Percentiles rank a stretch among this genome's conserved stretches.
These are phyloP conservation scores for Iris macrosiphon DNA, from an alignment of 106 monocot genomes.

Conservation along the genomic window DNA sequence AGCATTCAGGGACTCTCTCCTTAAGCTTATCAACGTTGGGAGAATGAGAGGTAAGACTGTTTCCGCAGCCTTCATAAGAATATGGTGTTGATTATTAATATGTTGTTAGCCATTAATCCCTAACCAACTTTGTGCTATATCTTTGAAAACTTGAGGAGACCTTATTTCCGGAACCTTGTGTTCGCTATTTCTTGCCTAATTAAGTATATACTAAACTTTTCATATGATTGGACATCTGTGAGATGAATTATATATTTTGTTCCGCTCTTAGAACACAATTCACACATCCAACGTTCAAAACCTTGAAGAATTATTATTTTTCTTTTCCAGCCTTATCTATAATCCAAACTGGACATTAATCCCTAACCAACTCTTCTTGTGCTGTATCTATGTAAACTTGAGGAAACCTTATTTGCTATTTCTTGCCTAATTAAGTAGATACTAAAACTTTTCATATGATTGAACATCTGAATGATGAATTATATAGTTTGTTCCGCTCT, in stretches of 20 bases:
- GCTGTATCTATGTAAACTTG: no score
- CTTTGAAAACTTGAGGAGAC: no score
- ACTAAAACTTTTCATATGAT: not conserved
- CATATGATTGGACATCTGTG: not conserved
- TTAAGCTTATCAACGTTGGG: slow-evolving; percentile 62
- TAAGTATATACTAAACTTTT: not conserved
- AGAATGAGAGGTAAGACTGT: slow-evolving; percentile 68
- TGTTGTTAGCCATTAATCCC: not conserved
- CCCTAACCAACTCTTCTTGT: no score
- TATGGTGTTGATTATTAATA: not conserved
- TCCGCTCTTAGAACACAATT: no score
- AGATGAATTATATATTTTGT: no score
- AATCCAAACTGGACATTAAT: no score
- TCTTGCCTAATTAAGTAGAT: not conserved
- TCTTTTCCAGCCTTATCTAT: no score
- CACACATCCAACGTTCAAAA: no score
- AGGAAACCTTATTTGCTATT: not conserved
- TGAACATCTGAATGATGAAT: not conserved
- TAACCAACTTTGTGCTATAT: no score
- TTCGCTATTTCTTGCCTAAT: not conserved
- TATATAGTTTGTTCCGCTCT: no score
- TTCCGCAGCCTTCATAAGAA: no score
- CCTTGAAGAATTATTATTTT: no score
- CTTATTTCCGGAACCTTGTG: not conserved
- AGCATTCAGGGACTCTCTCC: slow-evolving; percentile 75